Percentiles rank a stretch among this genome's conserved stretches.
phyloP scores from a whole-genome alignment of 192 early-diverging fungal genomes.

The Phlyctochytrium bullatum region DNA sequence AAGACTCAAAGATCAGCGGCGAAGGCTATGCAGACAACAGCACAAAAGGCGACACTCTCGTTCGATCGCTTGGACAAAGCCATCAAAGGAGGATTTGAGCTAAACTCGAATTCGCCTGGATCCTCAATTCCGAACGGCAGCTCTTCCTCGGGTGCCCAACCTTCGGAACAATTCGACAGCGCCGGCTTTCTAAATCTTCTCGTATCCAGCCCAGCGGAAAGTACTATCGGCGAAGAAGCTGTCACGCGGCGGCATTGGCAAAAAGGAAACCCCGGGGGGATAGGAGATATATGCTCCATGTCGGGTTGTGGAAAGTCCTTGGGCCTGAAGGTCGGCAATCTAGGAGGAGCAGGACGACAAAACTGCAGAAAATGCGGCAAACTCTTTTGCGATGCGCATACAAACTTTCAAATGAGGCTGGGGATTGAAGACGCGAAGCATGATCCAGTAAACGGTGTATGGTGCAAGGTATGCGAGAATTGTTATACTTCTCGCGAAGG shows the following conservation, averaged over 20 bases:
- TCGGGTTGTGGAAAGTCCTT: slow-evolving; percentile 38
- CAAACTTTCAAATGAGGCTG: slow-evolving; percentile 42
- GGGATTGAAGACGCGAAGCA: slow-evolving; percentile 31
- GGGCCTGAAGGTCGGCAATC: slow-evolving; percentile 34
- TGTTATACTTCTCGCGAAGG: slow-evolving; percentile 42
- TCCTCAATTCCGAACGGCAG: neutral
- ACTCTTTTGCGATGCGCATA: slow-evolving; percentile 46
- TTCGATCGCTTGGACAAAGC: slow-evolving; percentile 20
- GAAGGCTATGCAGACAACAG: slow-evolving; percentile 20
- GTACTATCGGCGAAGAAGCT: slow-evolving; percentile 12
- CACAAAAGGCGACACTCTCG: slow-evolving; percentile 22
- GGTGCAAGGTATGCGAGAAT: slow-evolving; percentile 47
- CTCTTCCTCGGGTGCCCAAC: neutral
- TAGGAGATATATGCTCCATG: slow-evolving; percentile 21
- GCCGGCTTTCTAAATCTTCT: slow-evolving; percentile 13
- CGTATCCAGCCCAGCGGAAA: neutral
- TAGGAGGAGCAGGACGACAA: slow-evolving; percentile 17
- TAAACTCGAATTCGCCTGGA: neutral
- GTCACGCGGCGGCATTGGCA: slow-evolving; percentile 43
- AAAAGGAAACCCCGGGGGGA: slow-evolving; percentile 5
- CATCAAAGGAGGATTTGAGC: slow-evolving; percentile 5
- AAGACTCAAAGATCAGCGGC: slow-evolving; percentile 30
- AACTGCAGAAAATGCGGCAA: slow-evolving; percentile 54
- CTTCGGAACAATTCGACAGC: slow-evolving; percentile 6
- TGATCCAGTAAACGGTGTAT: slow-evolving; percentile 41